Conservation (phyloP, 352 stramenopile species). For the Ophiocytium majus region DNA sequence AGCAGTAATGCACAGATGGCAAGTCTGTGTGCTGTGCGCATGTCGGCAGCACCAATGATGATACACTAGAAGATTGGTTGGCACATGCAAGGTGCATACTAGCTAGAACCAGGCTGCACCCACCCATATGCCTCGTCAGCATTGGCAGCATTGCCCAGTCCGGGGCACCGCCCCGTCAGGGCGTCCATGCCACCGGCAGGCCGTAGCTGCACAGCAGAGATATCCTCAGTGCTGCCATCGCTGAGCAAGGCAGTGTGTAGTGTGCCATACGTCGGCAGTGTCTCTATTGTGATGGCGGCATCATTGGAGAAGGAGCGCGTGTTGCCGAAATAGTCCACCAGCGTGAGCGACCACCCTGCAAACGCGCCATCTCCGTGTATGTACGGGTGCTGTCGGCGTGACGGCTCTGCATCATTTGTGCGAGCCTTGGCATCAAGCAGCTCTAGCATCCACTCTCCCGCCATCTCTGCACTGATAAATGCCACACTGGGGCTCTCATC, state of each 20-base stretch:
- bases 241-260: conserved; percentile 18
- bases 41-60: no score
- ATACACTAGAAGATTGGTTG: no score
- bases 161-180: conserved; percentile 27
- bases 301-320: conserved; percentile 30
- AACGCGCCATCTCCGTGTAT: not conserved
- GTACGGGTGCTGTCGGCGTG: not conserved
- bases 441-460: not conserved
- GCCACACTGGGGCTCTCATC: not conserved
- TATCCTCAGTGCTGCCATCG: not conserved
- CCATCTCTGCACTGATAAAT: not conserved
- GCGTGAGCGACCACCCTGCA: conserved; percentile 24
- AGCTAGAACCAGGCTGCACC: not conserved
- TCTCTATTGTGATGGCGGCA: conserved; percentile 37
- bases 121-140: not conserved
- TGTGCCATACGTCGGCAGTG: conserved; percentile 39
- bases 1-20: no score
- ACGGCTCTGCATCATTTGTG: not conserved
- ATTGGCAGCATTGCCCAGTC: not conserved
- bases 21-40: no score
- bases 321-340: conserved; percentile 52
- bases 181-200: conserved; percentile 28
- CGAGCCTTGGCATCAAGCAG: not conserved
- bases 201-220: no score
- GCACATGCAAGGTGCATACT: not conserved